Base-by-base conservation (phyloP, 345 rosid species). In the Arabis hirsuta region DNA sequence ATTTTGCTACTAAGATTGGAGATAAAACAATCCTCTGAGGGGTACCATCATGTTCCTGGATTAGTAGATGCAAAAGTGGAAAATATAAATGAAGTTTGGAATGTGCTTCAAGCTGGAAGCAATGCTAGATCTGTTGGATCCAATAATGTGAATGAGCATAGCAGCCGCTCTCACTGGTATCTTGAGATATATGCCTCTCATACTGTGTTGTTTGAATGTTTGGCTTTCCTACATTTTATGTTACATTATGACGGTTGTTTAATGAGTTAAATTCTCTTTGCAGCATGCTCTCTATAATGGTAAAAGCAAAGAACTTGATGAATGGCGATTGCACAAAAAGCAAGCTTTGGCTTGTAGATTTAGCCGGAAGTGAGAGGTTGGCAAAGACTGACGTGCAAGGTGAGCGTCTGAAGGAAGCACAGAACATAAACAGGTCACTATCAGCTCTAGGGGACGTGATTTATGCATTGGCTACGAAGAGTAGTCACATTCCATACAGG, bases 121-220 rank as follows among this genome's bases (percentile, higher is more conserved):
- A 89, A 87, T 78, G 88, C 97, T 55, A 89, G 99, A 83, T 82
- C 91, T 52, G 96, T 95, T 77, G 99, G 97, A 58, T 95, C 99
- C 65, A 95, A 91, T 69, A 91, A 95, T 69, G 96, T 91, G 59
- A 95, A 95, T 48, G 97, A 95, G 82, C 96, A 91, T 73, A 95
- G 99, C 66, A 95, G 99, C 78, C 90, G 97, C 62, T 95, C 99
- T 32, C 99, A 95, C 80, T 95, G 97, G 98, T 94, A 90, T 19
- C 3, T 39, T 0, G 20, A 55, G 36, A 67, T 70, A 41, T 62
- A 53, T 58, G 43, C 50, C 39, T 36, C 41, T 43, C 67, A 55
- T 10, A 19, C 16, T 32, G 13, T 51, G 46, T 11, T 54, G 42
- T 76, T 42, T 73, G 9, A 51, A 26, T 41, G 54, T 71, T 51